phyloP scores from a whole-genome alignment of 2,329 filamentous ascomycete genomes.

The Aspergillus sp. region DNA sequence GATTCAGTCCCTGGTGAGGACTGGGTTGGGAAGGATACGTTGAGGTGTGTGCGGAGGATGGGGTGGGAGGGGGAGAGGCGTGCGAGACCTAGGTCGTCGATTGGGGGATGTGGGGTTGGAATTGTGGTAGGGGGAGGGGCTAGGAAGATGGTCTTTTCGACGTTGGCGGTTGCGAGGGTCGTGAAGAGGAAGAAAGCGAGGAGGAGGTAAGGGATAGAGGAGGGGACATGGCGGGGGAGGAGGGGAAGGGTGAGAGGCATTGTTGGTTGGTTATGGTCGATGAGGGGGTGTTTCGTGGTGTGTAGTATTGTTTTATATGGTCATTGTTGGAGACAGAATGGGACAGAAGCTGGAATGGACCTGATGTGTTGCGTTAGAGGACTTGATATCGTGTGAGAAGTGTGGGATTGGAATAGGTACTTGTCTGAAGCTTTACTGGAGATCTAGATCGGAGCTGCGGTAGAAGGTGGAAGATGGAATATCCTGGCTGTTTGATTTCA shows the following conservation, averaged over 20 bases:
- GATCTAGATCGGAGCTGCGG: neutral
- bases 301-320: neutral
- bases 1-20: slow-evolving; percentile 62
- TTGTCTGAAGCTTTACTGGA: neutral
- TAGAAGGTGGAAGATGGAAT: neutral
- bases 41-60: slow-evolving; percentile 64
- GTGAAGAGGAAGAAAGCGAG: slow-evolving; percentile 22
- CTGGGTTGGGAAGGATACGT: slow-evolving; percentile 66
- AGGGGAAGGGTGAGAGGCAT: slow-evolving; percentile 19
- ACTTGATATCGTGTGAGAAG: neutral
- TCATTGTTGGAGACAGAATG: neutral
- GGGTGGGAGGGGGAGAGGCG: slow-evolving; percentile 61
- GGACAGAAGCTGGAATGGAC: neutral
- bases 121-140: slow-evolving; percentile 64
- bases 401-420: neutral
- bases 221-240: slow-evolving; percentile 15
- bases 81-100: slow-evolving; percentile 65
- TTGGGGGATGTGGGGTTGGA: slow-evolving; percentile 56
- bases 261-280: neutral
- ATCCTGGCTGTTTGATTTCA: neutral
- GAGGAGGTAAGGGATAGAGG: slow-evolving; percentile 21
- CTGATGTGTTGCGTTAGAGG: neutral
- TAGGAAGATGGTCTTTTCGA: slow-evolving; percentile 87
- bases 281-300: neutral
- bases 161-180: slow-evolving; percentile 62